A percentile compares a stretch with the other conserved stretches of the same genome.
These are phyloP conservation scores for Neurospora terricola DNA, from an alignment of 495 filamentous ascomycete genomes.

Conservation along the genomic window DNA sequence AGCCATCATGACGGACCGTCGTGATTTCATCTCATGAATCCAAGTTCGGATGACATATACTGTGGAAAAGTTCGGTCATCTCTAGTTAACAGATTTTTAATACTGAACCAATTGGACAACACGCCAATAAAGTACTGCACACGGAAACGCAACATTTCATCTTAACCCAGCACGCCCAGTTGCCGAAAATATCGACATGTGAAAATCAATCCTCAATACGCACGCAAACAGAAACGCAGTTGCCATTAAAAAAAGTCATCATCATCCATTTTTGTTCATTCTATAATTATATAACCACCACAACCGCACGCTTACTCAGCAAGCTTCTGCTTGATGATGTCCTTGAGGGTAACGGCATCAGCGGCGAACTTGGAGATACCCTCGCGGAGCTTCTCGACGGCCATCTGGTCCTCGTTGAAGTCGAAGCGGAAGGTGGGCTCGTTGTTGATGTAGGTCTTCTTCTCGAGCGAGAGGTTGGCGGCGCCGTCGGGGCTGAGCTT, in stretches of 20 bases:
- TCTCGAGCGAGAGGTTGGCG: slow-evolving; percentile 59
- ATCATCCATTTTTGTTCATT: slow-evolving; percentile 1
- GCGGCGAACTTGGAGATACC: slow-evolving; percentile 99
- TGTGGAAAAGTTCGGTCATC: neutral
- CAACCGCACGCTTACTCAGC: slow-evolving; percentile 16
- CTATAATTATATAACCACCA: neutral
- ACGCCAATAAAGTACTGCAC: neutral
- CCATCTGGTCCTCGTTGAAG: slow-evolving; percentile 99
- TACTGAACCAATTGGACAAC: neutral
- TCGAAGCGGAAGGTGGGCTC: slow-evolving; percentile 93
- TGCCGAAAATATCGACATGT: neutral
- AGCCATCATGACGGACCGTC: neutral
- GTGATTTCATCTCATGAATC: neutral
- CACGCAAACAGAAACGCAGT: neutral
- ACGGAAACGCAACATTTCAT: neutral
- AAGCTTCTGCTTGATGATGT: slow-evolving; percentile 81
- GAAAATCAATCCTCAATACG: neutral
- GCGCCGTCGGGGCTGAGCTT: slow-evolving; percentile 75
- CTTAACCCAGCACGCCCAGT: neutral
- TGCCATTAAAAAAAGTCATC: neutral
- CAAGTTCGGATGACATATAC: neutral
- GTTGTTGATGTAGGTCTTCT: slow-evolving; percentile 83
- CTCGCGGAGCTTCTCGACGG: slow-evolving; percentile 94
- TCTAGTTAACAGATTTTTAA: neutral
- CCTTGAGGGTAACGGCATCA: slow-evolving; percentile 88